Evolutionary conservation across 1,139 yeast species (phyloP).

Genomic region (Geotrichum reessii): DNA sequence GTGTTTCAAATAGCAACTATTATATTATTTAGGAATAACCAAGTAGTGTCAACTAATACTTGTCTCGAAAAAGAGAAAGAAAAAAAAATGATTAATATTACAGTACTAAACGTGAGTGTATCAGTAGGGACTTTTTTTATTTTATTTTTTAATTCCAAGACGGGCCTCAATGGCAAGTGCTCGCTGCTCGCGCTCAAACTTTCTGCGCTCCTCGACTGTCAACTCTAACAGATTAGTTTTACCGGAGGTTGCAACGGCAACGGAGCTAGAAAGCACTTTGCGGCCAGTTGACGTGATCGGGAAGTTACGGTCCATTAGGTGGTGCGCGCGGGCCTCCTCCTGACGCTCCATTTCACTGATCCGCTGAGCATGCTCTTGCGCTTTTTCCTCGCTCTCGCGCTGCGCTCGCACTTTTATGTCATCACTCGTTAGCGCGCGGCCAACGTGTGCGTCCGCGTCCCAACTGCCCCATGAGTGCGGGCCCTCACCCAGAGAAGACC

Average conservation of each 20-base stretch:
- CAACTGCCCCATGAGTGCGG: constrained; percentile 51
- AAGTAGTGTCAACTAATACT: too few relatives aligned
- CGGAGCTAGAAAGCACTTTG: constrained; percentile 32
- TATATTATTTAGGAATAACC: too few relatives aligned
- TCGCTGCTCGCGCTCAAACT: constrained; percentile 77
- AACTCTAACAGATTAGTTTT: constrained; percentile 26
- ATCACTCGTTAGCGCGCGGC: constrained; percentile 57
- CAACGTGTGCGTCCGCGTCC: constrained; percentile 58
- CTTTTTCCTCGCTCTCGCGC: constrained; percentile 39
- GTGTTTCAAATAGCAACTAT: too few relatives aligned
- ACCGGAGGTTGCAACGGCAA: constrained; percentile 20
- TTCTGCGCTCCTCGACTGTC: constrained; percentile 37
- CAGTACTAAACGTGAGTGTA: too few relatives aligned
- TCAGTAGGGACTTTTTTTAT: too few relatives aligned
- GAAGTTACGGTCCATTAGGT: constrained; percentile 10
- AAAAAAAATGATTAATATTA: too few relatives aligned
- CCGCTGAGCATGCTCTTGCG: constrained; percentile 37
- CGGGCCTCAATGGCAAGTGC: constrained; percentile 97
- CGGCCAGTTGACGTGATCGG: constrained; percentile 19
- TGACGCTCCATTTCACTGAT: constrained; percentile 34
- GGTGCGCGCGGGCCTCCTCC: constrained; percentile 22
- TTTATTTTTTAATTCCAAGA: constrained; percentile 37
- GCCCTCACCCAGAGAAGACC: constrained; percentile 61
- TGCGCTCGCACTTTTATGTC: constrained; percentile 47
- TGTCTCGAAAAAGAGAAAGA: too few relatives aligned